Evolutionary conservation across 1,139 yeast genomes (phyloP).

Genomic region (Suhomyces chickasaworum): DNA sequence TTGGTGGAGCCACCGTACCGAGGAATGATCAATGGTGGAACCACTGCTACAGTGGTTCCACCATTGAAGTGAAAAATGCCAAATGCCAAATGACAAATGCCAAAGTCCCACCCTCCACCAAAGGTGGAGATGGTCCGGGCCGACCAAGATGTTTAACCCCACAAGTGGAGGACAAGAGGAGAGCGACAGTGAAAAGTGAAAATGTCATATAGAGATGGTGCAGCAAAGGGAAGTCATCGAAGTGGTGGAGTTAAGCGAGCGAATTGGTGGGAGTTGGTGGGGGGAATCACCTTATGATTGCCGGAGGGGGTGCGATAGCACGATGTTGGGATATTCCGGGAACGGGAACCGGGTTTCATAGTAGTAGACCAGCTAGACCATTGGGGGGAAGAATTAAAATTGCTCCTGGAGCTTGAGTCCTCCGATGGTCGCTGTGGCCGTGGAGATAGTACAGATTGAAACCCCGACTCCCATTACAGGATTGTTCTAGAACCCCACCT

Average conservation of each 20-base stretch:
- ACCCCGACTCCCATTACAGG: background rate
- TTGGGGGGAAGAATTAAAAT: too few relatives aligned
- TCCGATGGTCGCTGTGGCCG: background rate
- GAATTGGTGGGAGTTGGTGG: background rate
- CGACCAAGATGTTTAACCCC: background rate
- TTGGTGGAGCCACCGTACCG: background rate
- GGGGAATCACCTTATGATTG: background rate
- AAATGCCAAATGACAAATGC: too few relatives aligned
- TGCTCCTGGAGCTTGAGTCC: background rate
- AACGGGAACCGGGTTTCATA: too few relatives aligned
- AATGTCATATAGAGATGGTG: too few relatives aligned
- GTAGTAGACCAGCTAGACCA: too few relatives aligned
- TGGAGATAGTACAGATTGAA: background rate
- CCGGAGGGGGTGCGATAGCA: background rate
- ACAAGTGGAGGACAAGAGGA: background rate
- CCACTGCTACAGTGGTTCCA: too few relatives aligned
- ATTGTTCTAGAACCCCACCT: slow-evolving; percentile 8
- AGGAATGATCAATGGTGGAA: background rate
- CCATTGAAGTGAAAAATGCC: background rate
- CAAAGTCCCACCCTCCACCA: too few relatives aligned
- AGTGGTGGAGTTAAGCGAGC: too few relatives aligned
- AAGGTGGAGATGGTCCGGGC: background rate
- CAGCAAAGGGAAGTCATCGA: too few relatives aligned
- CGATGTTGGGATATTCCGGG: too few relatives aligned
- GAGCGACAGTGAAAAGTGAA: too few relatives aligned